Base-by-base conservation (phyloP, 768 basidiomycete genomes). In the Suillus cothurnatus region DNA sequence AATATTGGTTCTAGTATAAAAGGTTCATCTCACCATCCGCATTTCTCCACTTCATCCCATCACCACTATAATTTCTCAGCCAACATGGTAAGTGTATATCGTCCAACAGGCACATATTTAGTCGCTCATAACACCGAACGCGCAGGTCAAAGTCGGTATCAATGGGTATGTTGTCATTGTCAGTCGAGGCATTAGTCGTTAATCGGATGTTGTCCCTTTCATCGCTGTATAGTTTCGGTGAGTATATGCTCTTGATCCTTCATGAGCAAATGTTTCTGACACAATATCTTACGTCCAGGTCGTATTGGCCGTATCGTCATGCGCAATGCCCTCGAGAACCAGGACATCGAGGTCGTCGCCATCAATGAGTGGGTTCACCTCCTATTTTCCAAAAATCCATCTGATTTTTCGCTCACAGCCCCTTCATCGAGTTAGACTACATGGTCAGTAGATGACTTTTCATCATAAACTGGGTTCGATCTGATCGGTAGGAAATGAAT, bases 271-370 rank as follows among this genome's bases (percentile, higher is more conserved):
- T 23, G 49, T 63, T 58, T 67, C 14, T 74, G 56, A 77, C 26
- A 49, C 49, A 4, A 53, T 71, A n/a, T 74, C 47, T 7, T 57
- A 36, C 26, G 58, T 14, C 62, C 15, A 76, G 97, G 97, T 85
- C 97, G 97, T 85, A 99, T 99, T 77, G 97, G 97, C 79, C 97
- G 97, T 81, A 97, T 99, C 78, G 97, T 99, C 70, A 84, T 92
- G 80, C 92, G 97, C 72, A 98, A 98, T 85, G 95, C 96, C 61
- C 85, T 97, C 71, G 82, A 87, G 71, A 81, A 86, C 74, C 77
- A 82, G 62, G 88, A 89, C 61, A 85, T 95, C 76, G 81, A 94
- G n/a, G 88, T 99, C 75, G 89, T 95, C 69, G 95, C 95, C 65
- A 80, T 99, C 73, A 98, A 99, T 85, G 95, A 97, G 93, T 96